Evolutionary conservation across 352 stramenopile species (phyloP).

Genomic region (Phytophthora colocasiae): DNA sequence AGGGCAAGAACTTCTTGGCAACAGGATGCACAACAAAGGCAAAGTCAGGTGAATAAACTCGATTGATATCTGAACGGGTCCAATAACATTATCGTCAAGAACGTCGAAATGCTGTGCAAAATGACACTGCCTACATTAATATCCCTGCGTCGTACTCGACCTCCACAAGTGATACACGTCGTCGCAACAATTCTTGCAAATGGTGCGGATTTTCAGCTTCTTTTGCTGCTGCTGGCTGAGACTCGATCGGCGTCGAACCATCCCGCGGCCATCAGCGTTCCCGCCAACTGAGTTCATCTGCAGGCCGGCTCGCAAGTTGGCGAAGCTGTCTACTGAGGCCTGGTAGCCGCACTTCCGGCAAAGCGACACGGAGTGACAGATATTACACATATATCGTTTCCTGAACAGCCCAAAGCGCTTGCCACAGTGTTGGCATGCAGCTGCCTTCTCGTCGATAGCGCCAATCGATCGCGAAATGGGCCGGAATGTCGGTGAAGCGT

Average conservation of each 20-base stretch:
- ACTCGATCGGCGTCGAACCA: constrained; percentile 33
- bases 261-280: constrained; percentile 13
- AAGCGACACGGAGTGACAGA: constrained; percentile 58
- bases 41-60: too few species aligned
- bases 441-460: constrained; percentile 34
- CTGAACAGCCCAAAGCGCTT: constrained; percentile 77
- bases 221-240: constrained; percentile 41
- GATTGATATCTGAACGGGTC: too few species aligned
- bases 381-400: constrained; percentile 59
- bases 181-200: constrained; percentile 59
- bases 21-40: too few species aligned
- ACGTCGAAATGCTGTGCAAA: too few species aligned
- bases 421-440: constrained; percentile 53
- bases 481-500: constrained; percentile 26
- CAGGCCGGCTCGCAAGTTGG: constrained; percentile 34
- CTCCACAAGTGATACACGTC: constrained; percentile 40
- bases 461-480: constrained; percentile 35
- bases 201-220: constrained; percentile 57
- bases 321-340: constrained; percentile 50
- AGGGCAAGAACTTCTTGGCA: too few species aligned
- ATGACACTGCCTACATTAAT: too few species aligned
- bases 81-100: too few species aligned
- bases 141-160: too few species aligned
- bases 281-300: constrained; percentile 30
- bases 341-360: constrained; percentile 69